phyloP scores from a whole-genome alignment of 345 rosid species.

The Aquilaria malaccensis region DNA sequence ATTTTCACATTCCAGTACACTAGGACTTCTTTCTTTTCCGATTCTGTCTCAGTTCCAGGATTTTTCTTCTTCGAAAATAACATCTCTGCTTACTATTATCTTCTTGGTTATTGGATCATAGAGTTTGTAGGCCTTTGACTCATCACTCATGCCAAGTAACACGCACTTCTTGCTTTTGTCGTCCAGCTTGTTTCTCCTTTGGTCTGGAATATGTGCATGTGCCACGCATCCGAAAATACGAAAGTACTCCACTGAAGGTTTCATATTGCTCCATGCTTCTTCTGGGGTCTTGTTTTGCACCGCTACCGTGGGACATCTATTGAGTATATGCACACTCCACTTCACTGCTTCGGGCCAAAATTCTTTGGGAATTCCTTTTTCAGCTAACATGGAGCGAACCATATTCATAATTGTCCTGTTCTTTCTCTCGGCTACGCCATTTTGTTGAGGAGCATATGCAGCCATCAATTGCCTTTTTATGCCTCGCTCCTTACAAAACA shows the following conservation, averaged over 20 bases:
- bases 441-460: constrained; percentile 4
- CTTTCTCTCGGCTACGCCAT: constrained; percentile 3
- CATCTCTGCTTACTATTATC: constrained; percentile 5
- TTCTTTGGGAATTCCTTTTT: neutral
- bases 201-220: constrained; percentile 1
- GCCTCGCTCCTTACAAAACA: too few species aligned
- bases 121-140: constrained; percentile 2
- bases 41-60: too few species aligned
- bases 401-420: constrained; percentile 7
- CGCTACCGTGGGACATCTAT: constrained; percentile 4
- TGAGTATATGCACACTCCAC: neutral
- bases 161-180: neutral
- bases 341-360: constrained; percentile 12
- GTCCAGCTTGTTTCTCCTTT: constrained; percentile 4
- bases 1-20: too few species aligned
- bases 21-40: too few species aligned
- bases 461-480: too few species aligned
- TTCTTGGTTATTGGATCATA: neutral
- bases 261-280: constrained; percentile 4
- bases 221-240: constrained; percentile 2
- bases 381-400: neutral
- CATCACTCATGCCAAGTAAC: constrained; percentile 2
- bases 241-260: constrained; percentile 6
- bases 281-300: neutral
- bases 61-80: constrained; percentile 1